Evolutionary conservation across 768 basidiomycete genomes (phyloP), one percentile per base, ranked within the genome.

Genomic region (Mycena pura): DNA sequence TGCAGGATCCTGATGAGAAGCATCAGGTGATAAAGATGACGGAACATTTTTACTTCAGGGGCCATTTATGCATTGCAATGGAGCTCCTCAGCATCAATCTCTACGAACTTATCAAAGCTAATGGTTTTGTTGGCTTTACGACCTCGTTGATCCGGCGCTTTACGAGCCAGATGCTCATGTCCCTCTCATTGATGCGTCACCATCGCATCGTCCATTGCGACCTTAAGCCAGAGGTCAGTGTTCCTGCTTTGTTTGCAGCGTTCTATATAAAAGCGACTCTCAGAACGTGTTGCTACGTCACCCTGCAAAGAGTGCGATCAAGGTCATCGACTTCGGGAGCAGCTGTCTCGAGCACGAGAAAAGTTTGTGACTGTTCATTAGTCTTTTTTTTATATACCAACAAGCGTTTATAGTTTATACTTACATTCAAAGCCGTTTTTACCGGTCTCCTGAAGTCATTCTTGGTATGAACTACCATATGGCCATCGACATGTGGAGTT

Each of bases 401-500:
- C 39, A 17, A 8, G 14, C 60, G 47, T 31, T 59, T 44, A 5
- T 63, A 99, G 97, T 99, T 64, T 99, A 99, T 75, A 99, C 97
- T 1, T 99, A 99, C 72, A 99, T 99, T 65, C 97, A 99, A 76
- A 96, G 95, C 78, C 93, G 97, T 39, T 99, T 99, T 81, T 99
- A 99, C 78, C 94, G 97, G n/a, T 97, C 95, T 19, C 97, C 97
- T 3, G 97, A 99, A 77, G 96, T 99, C 68, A 99, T 99, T 56
- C 86, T 99, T 36, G 97, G 97, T 52, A 93, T 96, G 91, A 97
- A 95, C 74, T 99, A 99, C 74, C 94, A 96, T 72, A 99, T 97
- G 95, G 95, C 93, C 31, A 96, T 96, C 64, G 95, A 99, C 73
- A 99, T 99, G 96, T 99, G 97, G 97, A 96, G 95, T 80, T 76